Evolutionary conservation across 257 asterid species (phyloP).

Genomic region (Misopates orontium): DNA sequence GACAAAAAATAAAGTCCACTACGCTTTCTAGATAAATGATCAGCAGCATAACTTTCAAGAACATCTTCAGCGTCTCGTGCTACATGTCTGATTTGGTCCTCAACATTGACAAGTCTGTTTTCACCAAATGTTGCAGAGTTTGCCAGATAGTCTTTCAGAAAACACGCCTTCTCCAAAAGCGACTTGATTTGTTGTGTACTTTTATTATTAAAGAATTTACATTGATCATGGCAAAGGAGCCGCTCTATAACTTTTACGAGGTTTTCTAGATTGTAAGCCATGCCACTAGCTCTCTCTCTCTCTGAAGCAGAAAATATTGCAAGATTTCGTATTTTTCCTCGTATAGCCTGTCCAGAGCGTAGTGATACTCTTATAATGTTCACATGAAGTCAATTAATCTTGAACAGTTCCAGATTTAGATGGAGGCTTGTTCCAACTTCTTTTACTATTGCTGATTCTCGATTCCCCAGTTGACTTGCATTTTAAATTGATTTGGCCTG

Average conservation of each 20-base stretch:
- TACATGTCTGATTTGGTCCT: background rate
- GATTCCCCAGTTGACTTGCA: no score
- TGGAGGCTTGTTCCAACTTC: no score
- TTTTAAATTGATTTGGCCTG: no score
- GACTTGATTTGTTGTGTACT: background rate
- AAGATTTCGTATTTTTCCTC: no score
- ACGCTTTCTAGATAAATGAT: no score
- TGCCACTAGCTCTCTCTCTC: background rate
- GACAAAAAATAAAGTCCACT: background rate
- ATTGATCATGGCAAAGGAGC: background rate
- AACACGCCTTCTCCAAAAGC: background rate
- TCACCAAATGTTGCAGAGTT: background rate
- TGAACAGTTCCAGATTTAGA: no score
- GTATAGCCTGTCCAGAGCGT: no score
- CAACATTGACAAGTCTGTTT: background rate
- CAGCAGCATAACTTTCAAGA: background rate
- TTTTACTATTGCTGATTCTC: no score
- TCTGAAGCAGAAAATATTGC: no score
- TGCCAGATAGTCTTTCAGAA: background rate
- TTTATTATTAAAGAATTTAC: no score
- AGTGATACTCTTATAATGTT: no score
- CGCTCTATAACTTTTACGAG: background rate
- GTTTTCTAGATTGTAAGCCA: constrained; percentile 4
- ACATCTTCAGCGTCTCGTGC: background rate
- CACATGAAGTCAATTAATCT: no score